Base-by-base conservation (phyloP, 257 asterid species). In the Linaria vulgaris region DNA sequence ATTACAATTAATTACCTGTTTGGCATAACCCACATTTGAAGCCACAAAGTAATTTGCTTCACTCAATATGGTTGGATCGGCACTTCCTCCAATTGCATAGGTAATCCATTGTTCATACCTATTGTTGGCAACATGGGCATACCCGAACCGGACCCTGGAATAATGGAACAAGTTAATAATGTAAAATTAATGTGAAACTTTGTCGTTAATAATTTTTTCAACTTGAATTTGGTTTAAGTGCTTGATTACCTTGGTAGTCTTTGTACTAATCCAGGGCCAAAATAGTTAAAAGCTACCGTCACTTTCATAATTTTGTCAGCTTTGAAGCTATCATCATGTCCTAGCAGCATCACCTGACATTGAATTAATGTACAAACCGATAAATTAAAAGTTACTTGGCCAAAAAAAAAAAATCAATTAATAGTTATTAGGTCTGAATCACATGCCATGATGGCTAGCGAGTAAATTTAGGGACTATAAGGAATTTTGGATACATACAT, bases 81-180 rank as follows among this genome's bases (percentile, higher is more conserved):
- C 81, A 48, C 86, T 79, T 46, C 95, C 88, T 19, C 95, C 90
- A 60, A 81, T 80, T 13, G 95, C 85, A 47, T 86, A 83, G 80
- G 76, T 74, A 5, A 72, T 49, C 86, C 90, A 86, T 10, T 74
- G 27, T 0, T 83, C 86, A 24, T 86, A 81, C 67, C 71, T 69
- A 61, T 86, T 83, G 75, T 86, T 86, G 25, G 79, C 85, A 0
- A 86, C 83, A 66, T 83, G 87, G n/a, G 90, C 90, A 45, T 83
- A 83, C 7, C 96, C 96, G 12, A 53, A 64, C 21, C 96, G 76
- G 41, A 83, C 87, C 86, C 96, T 88, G 74, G 22, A 43, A 30
- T 11, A 52, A 56, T 15, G 5, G 17, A 59, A 17, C 24, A n/a
- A 16, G 45, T 31, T 16, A 0, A 56, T 16, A 22, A 12, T 20